These are phyloP conservation scores for Vicia villosa DNA, from an alignment of 306 rosid genomes.

Conservation along the genomic window DNA sequence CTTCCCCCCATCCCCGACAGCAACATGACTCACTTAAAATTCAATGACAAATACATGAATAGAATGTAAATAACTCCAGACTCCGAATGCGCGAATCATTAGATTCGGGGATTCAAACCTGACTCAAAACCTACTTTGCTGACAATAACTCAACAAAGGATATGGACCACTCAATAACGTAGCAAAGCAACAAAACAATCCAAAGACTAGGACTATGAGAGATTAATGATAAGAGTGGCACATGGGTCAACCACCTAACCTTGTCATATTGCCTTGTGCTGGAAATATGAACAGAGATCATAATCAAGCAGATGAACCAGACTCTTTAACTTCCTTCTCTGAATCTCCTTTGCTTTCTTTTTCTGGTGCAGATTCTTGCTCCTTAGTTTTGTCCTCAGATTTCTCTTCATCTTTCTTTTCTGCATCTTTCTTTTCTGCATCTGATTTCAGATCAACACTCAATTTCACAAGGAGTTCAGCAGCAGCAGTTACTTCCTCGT, in stretches of 20 bases:
- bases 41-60: slow-evolving; percentile 28
- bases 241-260: slow-evolving; percentile 41
- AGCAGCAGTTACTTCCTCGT: slow-evolving; percentile 61
- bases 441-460: slow-evolving; percentile 58
- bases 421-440: slow-evolving; percentile 22
- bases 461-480: slow-evolving; percentile 72
- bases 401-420: slow-evolving; percentile 40
- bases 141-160: slow-evolving; percentile 43
- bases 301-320: slow-evolving; percentile 52
- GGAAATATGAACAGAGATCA: slow-evolving; percentile 20
- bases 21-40: slow-evolving; percentile 29
- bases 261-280: slow-evolving; percentile 38
- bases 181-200: slow-evolving; percentile 47
- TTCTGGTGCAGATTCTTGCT: slow-evolving; percentile 39
- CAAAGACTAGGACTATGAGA: slow-evolving; percentile 33
- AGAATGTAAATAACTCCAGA: slow-evolving; percentile 41
- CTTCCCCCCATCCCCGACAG: slow-evolving; percentile 16
- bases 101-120: slow-evolving; percentile 42
- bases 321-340: slow-evolving; percentile 57
- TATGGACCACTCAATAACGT: slow-evolving; percentile 34
- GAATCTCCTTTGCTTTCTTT: slow-evolving; percentile 41
- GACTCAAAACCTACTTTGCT: slow-evolving; percentile 44
- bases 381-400: slow-evolving; percentile 45
- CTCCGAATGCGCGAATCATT: slow-evolving; percentile 42
- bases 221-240: slow-evolving; percentile 27